Conservation (phyloP, 1,139 yeast genomes). For the Candida sp. region DNA sequence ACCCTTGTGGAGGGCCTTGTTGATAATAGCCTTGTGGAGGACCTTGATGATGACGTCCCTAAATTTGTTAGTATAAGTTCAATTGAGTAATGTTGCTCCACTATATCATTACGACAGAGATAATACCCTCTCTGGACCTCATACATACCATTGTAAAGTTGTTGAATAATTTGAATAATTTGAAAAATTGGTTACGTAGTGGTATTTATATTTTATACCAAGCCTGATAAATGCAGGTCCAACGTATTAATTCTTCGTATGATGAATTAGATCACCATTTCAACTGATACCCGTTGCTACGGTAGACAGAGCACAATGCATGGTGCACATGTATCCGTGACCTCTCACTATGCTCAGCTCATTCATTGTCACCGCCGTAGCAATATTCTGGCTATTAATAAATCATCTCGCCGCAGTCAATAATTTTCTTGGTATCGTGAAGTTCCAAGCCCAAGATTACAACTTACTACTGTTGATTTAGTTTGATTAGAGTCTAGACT, state of each 20-base stretch:
- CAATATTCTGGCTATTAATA: not conserved
- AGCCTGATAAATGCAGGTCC: not conserved
- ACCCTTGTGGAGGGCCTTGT: constrained; percentile 30
- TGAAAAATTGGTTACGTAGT: not conserved
- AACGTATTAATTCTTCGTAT: not conserved
- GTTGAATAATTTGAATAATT: no score
- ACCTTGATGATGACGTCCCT: constrained; percentile 33
- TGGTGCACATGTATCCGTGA: not conserved
- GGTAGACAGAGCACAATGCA: not conserved
- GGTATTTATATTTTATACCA: not conserved
- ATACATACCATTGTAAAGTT: not conserved
- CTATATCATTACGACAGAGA: no score
- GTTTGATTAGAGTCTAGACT: no score
- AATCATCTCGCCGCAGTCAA: not conserved
- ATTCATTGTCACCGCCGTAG: not conserved
- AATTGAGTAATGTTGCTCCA: no score
- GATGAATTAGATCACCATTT: not conserved
- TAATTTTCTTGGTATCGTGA: not conserved
- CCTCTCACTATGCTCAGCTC: not conserved
- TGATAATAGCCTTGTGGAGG: constrained; percentile 30
- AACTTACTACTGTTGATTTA: no score
- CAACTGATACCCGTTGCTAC: not conserved
- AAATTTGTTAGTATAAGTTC: no score
- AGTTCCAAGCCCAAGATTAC: no score
- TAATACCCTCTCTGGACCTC: no score